These are phyloP conservation scores for Silene latifolia DNA, from an alignment of 148 eudicot genomes.

Conservation along the genomic window DNA sequence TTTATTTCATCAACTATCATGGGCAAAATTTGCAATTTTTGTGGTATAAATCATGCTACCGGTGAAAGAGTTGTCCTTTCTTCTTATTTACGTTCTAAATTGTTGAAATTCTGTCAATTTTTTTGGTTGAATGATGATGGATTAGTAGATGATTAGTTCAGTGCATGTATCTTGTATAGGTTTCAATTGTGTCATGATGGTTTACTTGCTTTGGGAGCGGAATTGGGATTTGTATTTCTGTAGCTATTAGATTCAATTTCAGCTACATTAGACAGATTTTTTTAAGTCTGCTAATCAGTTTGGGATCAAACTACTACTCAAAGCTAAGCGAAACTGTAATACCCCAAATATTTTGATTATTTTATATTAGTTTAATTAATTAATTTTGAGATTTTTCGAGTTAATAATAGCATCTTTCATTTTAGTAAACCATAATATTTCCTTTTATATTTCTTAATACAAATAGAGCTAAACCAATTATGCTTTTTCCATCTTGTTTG, in stretches of 20 bases:
- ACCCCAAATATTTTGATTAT: no score
- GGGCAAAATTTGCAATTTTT: neutral
- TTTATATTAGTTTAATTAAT: no score
- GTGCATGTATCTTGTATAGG: neutral
- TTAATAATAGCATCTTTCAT: no score
- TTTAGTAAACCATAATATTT: no score
- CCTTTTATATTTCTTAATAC: no score
- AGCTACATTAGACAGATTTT: conserved; percentile 17
- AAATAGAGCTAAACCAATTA: no score
- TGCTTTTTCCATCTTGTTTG: no score
- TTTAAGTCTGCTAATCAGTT: conserved; percentile 2
- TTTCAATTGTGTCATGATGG: neutral
- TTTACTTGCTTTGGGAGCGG: neutral
- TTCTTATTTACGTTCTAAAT: neutral
- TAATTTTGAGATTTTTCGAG: no score
- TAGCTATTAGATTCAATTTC: conserved; percentile 12
- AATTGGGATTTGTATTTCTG: neutral
- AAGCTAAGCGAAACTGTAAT: no score
- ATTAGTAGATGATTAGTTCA: conserved; percentile 1
- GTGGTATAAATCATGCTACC: neutral
- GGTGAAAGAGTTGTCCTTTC: conserved; percentile 1
- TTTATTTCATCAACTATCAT: neutral
- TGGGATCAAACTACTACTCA: no score
- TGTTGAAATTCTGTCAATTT: neutral
- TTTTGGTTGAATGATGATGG: neutral